A percentile compares a stretch with the other conserved stretches of the same genome.
Conservation (phyloP, 148 eudicot species). For the Silene latifolia region DNA sequence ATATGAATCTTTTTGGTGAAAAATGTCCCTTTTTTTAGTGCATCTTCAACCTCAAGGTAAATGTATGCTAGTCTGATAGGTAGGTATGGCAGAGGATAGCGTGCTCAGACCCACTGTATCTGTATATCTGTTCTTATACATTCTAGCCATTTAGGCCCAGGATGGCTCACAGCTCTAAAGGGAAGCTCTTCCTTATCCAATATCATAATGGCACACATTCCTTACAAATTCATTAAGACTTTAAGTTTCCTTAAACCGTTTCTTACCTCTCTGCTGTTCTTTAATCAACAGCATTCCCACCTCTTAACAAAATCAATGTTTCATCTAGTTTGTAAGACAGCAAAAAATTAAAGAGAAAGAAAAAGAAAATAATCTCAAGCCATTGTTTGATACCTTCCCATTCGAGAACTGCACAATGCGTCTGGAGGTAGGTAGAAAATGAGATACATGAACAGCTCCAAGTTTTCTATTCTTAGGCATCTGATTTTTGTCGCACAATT, state of each 20-base stretch:
- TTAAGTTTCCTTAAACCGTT: background rate
- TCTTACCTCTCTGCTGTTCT: background rate
- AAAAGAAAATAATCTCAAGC: background rate
- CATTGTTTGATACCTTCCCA: conserved; percentile 61
- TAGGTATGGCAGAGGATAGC: background rate
- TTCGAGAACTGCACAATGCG: conserved; percentile 94
- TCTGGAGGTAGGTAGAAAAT: conserved; percentile 89
- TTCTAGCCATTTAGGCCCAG: background rate
- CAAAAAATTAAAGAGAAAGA: background rate
- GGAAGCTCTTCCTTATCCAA: background rate
- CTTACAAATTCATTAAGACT: background rate
- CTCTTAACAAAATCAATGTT: background rate
- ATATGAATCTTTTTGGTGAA: background rate
- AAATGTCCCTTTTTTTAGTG: background rate
- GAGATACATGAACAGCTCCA: conserved; percentile 44
- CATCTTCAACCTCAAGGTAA: background rate
- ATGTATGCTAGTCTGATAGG: background rate
- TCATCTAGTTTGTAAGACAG: background rate
- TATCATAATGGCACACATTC: background rate
- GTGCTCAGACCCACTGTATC: background rate
- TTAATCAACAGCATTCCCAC: background rate
- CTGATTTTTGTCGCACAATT: conserved; percentile 25
- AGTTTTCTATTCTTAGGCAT: conserved; percentile 22
- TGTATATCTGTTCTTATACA: background rate
- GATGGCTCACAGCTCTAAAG: background rate